A percentile compares a stretch with the other conserved stretches of the same genome.
phyloP scores from a whole-genome alignment of 805 yeast genomes.

The Monosporozyma servazzii region DNA sequence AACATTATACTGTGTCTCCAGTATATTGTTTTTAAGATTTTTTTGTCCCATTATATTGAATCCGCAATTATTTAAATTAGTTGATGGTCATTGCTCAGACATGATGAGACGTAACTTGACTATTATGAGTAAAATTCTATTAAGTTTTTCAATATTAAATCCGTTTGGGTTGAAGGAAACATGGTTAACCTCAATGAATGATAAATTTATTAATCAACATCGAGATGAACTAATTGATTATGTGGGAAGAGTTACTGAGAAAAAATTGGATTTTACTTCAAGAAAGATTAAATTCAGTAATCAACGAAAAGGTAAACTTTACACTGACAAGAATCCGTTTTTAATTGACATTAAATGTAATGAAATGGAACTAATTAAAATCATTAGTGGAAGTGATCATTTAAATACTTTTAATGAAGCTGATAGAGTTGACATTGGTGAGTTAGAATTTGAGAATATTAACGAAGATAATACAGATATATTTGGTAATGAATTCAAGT shows the following conservation, averaged over 20 bases:
- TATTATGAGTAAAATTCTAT: slow-evolving; percentile 65
- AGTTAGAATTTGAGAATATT: slow-evolving; percentile 26
- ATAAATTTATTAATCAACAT: slow-evolving; percentile 46
- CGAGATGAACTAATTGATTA: slow-evolving; percentile 54
- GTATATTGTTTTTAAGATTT: slow-evolving; percentile 75
- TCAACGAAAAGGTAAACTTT: slow-evolving; percentile 16
- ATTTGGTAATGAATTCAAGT: slow-evolving; percentile 24
- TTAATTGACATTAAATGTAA: slow-evolving; percentile 57
- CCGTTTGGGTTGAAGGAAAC: slow-evolving; percentile 78
- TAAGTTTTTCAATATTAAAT: slow-evolving; percentile 71
- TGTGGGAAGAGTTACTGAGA: slow-evolving; percentile 60
- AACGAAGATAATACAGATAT: slow-evolving; percentile 26
- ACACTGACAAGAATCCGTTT: slow-evolving; percentile 38
- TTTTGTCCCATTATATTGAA: slow-evolving; percentile 87
- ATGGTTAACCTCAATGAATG: slow-evolving; percentile 61
- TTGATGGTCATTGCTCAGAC: slow-evolving; percentile 62
- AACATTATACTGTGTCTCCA: slow-evolving; percentile 66
- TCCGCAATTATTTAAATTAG: slow-evolving; percentile 74
- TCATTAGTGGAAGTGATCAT: slow-evolving; percentile 7
- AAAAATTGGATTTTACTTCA: slow-evolving; percentile 56
- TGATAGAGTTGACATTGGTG: slow-evolving; percentile 17
- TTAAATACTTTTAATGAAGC: background rate
- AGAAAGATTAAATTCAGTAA: slow-evolving; percentile 49
- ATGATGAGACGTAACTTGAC: slow-evolving; percentile 70
- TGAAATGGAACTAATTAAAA: slow-evolving; percentile 46